phyloP scores from a whole-genome alignment of 176 grass and related monocot species.

The Oropetium thomaeum region DNA sequence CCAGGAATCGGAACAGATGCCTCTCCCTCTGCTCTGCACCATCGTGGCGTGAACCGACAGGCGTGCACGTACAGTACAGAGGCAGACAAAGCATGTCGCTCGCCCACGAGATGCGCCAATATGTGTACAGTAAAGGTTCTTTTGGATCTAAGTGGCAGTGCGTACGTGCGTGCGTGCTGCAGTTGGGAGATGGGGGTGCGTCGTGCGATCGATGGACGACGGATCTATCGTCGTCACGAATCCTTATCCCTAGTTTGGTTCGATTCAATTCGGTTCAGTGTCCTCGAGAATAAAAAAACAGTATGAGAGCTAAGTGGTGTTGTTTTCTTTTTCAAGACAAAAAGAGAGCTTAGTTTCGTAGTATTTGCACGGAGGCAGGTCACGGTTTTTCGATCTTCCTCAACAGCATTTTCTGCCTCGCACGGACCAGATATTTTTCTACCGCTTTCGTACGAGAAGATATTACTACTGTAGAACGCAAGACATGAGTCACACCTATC shows the following conservation, averaged over 20 bases:
- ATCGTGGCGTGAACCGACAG: conserved; percentile 22
- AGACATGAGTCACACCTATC: neutral
- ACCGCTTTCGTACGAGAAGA: too few species aligned
- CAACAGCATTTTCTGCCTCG: neutral
- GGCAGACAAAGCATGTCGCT: conserved; percentile 12
- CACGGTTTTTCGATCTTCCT: neutral
- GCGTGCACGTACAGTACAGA: neutral
- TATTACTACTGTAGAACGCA: too few species aligned
- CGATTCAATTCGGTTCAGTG: too few species aligned
- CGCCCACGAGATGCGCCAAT: neutral
- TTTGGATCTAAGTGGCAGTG: neutral
- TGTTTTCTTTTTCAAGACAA: too few species aligned
- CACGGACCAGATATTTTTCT: neutral
- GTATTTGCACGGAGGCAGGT: neutral
- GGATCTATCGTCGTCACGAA: neutral
- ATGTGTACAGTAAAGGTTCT: neutral
- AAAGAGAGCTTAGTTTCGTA: neutral
- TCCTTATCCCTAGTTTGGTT: conserved; percentile 23
- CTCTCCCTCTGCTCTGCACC: neutral
- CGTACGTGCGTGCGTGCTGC: conserved; percentile 7
- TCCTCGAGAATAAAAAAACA: conserved; percentile 5
- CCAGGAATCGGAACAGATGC: neutral
- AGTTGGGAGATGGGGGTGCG: neutral
- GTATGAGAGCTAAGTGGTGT: neutral
- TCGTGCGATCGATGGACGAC: neutral